Evolutionary conservation across 208 protist genomes (phyloP), one percentile per base, ranked within the genome.

Genomic region (Wallacemonas collosoma): DNA sequence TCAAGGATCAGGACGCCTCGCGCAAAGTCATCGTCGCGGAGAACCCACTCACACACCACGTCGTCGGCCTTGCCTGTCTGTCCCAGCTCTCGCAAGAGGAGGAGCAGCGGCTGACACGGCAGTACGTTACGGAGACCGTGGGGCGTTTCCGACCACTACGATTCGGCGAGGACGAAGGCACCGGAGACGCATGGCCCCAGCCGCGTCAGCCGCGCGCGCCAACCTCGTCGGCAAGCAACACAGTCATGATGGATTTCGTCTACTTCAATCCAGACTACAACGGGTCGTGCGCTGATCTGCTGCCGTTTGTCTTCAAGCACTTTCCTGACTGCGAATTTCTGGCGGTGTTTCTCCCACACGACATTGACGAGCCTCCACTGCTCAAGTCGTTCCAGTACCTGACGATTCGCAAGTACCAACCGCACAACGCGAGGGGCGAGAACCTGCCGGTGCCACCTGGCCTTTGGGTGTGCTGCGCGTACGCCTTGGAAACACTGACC

Each of bases 21-120:
- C 77, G 95, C 69, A 94, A 94, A 64, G 90, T 96, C 11, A 43
- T 93, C 48, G 79, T 95, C 17, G 93, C 93, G 1, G 91, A 97
- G 72, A 86, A 95, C 71, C 63, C 81, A 15, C 44, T 74, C 40
- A 96, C 87, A 8, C 88, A 94, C 57, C 77, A 76, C 2, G 80
- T 95, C 47, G 89, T 95, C 55, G 91, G 90, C 14, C 74, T 97
- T 26, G 86, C 87, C 58, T 96, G 93, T 65, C 65, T 95, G 26
- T 82, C 82, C 15, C 82, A 79, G 26, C 64, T 92, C 36, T 47
- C 40, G 2, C 39, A 71, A 12, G 81, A 87, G 65, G 88, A 94
- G 77, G 80, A 91, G 74, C 88, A 94, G 65, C 71, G 85, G 40
- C 66, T 89, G 2, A 77, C 82, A 6, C 77, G 87, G 72, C 76